These are phyloP conservation scores for Solanum chacoense DNA, from an alignment of 305 asterid species.

Conservation along the genomic window DNA sequence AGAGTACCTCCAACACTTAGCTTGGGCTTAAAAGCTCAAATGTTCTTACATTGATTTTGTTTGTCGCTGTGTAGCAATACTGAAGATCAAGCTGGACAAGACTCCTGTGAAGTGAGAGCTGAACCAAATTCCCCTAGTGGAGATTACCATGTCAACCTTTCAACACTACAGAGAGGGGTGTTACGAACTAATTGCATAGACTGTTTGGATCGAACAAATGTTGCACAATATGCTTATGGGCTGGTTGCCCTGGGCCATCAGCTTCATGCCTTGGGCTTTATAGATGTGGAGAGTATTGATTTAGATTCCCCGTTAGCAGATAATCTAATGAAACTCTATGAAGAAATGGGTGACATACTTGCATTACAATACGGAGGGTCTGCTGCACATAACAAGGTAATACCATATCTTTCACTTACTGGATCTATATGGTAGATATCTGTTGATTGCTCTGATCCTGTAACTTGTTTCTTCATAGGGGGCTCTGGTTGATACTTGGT, in stretches of 20 bases:
- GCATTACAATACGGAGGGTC: conserved; percentile 96
- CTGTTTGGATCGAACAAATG: conserved; percentile 94
- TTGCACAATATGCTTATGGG: conserved; percentile 84
- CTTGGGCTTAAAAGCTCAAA: not conserved
- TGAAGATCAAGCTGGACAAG: conserved; percentile 25
- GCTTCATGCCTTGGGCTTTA: conserved; percentile 65
- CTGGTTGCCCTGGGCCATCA: conserved; percentile 73
- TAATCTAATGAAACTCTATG: conserved; percentile 67
- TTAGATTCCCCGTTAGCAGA: conserved; percentile 59
- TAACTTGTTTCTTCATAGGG: not conserved
- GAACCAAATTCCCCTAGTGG: conserved; percentile 11
- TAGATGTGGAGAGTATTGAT: conserved; percentile 35
- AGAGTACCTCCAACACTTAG: not conserved
- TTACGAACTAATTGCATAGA: conserved; percentile 92
- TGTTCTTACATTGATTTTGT: not conserved
- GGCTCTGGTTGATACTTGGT: not conserved
- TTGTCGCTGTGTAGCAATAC: not conserved
- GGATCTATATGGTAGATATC: not conserved
- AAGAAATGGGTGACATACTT: conserved; percentile 94
- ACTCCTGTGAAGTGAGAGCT: conserved; percentile 9
- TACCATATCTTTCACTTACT: not conserved
- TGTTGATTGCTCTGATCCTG: not conserved
- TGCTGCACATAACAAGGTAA: conserved; percentile 96
- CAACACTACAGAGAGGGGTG: conserved; percentile 70
- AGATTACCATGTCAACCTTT: conserved; percentile 24